phyloP scores from a whole-genome alignment of 441 rosid genomes.

The Isatis lusitanica region DNA sequence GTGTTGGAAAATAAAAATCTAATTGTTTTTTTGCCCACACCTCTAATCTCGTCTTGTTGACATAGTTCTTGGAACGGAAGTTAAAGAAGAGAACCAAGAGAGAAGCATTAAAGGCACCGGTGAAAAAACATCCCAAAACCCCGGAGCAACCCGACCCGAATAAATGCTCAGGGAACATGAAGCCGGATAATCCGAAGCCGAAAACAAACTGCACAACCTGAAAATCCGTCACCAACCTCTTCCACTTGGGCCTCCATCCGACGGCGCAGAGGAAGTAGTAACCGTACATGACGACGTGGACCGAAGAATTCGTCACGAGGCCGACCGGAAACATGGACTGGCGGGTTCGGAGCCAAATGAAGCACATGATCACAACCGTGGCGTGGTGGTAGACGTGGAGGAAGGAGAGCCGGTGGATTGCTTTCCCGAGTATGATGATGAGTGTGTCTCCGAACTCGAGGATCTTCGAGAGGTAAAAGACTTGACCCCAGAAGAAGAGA shows the following conservation, averaged over 20 bases:
- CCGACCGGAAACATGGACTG: slow-evolving; percentile 62
- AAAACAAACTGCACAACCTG: slow-evolving; percentile 62
- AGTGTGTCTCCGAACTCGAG: slow-evolving; percentile 60
- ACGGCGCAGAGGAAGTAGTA: slow-evolving; percentile 53
- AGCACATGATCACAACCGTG: slow-evolving; percentile 64
- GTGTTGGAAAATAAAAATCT: background rate
- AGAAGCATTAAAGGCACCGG: slow-evolving; percentile 51
- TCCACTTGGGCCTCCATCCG: slow-evolving; percentile 63
- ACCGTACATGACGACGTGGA: slow-evolving; percentile 65
- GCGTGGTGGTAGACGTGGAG: slow-evolving; percentile 80
- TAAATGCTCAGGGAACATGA: slow-evolving; percentile 48
- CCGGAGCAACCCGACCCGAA: slow-evolving; percentile 63
- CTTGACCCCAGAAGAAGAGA: slow-evolving; percentile 64
- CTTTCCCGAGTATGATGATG: slow-evolving; percentile 46
- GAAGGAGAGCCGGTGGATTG: slow-evolving; percentile 52
- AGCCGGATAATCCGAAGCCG: slow-evolving; percentile 43
- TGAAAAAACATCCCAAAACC: slow-evolving; percentile 55
- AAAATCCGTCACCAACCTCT: slow-evolving; percentile 61
- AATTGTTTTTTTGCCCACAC: background rate
- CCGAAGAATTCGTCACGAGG: slow-evolving; percentile 53
- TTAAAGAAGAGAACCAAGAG: slow-evolving; percentile 56
- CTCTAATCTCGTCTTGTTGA: background rate
- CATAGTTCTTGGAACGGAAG: slow-evolving; percentile 52
- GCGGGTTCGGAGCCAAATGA: slow-evolving; percentile 44
- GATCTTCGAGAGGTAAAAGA: slow-evolving; percentile 67